phyloP scores from a whole-genome alignment of 2,329 filamentous ascomycete genomes.

The Talaromyces sp. region DNA sequence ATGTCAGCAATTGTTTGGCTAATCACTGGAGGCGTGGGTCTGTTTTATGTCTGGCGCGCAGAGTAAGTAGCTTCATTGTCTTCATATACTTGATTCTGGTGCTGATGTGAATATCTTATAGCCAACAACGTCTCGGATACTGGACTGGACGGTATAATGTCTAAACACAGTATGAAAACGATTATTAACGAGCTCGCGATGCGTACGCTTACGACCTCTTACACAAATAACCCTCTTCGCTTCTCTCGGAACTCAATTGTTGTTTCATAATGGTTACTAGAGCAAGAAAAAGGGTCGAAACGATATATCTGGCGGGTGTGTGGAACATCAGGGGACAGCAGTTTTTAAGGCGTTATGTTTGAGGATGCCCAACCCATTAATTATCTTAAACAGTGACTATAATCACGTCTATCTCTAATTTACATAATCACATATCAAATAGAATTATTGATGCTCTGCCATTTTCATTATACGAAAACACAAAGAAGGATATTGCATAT shows the following conservation, averaged over 20 bases:
- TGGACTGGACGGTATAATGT: not conserved
- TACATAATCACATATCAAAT: not conserved
- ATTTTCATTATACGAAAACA: no score
- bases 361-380: not conserved
- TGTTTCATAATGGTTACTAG: not conserved
- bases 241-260: not conserved
- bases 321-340: not conserved
- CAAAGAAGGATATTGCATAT: no score
- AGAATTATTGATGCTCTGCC: no score
- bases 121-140: not conserved
- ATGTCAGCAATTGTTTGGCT: slow-evolving; percentile 67
- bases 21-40: slow-evolving; percentile 1
- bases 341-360: not conserved
- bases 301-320: no score
- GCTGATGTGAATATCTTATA: not conserved
- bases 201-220: not conserved
- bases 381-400: not conserved
- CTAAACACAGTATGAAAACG: not conserved
- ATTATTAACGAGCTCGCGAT: not conserved
- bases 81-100: not conserved
- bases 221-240: not conserved
- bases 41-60: slow-evolving; percentile 8
- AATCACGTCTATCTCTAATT: not conserved
- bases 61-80: slow-evolving; percentile 7
- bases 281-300: not conserved